Percentiles rank a stretch among this genome's conserved stretches.
phyloP scores from a whole-genome alignment of 1,139 yeast species.

The Saccharomycopsis hybrid region DNA sequence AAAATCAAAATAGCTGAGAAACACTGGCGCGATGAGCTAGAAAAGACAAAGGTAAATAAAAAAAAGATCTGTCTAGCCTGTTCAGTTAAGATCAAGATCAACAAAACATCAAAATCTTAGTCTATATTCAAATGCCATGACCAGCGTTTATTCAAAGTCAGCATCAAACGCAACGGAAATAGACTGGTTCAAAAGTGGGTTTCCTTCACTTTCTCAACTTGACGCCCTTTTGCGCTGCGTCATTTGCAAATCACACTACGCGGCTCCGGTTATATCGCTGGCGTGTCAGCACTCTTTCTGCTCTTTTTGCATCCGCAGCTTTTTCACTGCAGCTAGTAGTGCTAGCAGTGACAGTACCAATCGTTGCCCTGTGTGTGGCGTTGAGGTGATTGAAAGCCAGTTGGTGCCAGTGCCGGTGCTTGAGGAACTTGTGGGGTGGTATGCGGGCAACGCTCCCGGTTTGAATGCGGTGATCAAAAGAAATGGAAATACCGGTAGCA shows the following conservation, averaged over 20 bases:
- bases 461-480: neutral
- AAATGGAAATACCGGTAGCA: neutral
- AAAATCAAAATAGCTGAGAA: no score
- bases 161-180: no score
- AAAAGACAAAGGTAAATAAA: no score
- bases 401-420: conserved; percentile 11
- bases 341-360: neutral
- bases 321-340: no score
- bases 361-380: conserved; percentile 15
- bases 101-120: no score
- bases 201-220: neutral
- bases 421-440: conserved; percentile 15
- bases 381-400: conserved; percentile 13
- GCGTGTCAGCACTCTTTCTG: neutral
- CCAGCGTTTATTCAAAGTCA: no score
- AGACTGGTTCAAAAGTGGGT: no score
- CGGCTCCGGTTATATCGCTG: neutral
- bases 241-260: neutral
- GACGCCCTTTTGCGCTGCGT: neutral
- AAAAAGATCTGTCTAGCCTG: no score
- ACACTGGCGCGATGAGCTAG: no score
- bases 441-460: neutral
- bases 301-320: neutral
- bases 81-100: no score
- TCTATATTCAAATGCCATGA: no score